These are phyloP conservation scores for Venturia aucupariae DNA, from an alignment of 2,329 filamentous ascomycete genomes.

Conservation along the genomic window DNA sequence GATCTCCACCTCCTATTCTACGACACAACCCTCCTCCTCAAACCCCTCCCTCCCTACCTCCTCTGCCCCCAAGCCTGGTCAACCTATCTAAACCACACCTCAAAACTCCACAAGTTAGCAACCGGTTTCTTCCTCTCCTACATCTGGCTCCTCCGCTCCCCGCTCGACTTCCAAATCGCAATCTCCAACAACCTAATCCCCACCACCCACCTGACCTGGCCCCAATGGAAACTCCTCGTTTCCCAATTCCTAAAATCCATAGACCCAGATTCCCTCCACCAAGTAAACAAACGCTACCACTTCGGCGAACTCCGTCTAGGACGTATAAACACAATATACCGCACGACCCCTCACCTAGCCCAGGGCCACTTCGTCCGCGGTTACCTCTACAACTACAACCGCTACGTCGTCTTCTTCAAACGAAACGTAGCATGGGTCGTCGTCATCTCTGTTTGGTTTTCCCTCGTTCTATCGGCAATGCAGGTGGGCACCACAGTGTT, in stretches of 20 bases:
- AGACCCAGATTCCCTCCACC: constrained; percentile 25
- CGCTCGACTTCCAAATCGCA: constrained; percentile 13
- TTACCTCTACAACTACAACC: constrained; percentile 31
- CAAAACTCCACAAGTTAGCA: constrained; percentile 8
- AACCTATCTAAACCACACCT: not conserved
- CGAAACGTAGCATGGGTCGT: constrained; percentile 28
- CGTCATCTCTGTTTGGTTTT: constrained; percentile 30
- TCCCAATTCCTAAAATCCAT: constrained; percentile 16
- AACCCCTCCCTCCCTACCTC: constrained; percentile 14
- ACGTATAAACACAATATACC: constrained; percentile 29
- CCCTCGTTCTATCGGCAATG: constrained; percentile 29
- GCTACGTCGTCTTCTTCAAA: constrained; percentile 31
- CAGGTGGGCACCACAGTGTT: constrained; percentile 26
- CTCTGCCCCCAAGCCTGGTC: constrained; percentile 6
- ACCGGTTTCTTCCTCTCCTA: constrained; percentile 14
- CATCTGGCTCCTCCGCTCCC: constrained; percentile 14
- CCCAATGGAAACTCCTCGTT: constrained; percentile 7
- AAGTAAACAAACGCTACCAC: constrained; percentile 24
- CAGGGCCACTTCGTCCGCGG: constrained; percentile 28
- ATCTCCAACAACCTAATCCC: constrained; percentile 5
- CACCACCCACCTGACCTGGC: not conserved
- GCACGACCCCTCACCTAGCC: constrained; percentile 22
- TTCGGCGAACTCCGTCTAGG: constrained; percentile 15
- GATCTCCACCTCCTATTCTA: constrained; percentile 14
- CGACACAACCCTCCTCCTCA: constrained; percentile 9